These are phyloP conservation scores for Boletus semigastroideus DNA, from an alignment of 1,284 basidiomycete genomes.

Conservation along the genomic window DNA sequence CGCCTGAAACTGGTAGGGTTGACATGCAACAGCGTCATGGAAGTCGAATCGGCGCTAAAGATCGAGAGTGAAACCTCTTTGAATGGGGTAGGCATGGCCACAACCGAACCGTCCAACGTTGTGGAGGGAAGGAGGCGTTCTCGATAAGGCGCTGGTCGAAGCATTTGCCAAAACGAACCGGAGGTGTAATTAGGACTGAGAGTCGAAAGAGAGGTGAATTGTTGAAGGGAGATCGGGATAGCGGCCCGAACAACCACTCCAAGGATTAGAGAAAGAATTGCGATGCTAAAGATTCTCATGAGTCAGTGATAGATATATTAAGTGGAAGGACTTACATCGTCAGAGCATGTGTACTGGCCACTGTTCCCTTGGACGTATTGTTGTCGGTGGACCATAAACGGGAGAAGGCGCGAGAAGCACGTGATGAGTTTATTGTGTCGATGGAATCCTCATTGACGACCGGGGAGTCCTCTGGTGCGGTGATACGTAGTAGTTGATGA, in stretches of 20 bases:
- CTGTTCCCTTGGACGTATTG: slow-evolving; percentile 33
- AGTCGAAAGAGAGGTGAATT: slow-evolving; percentile 17
- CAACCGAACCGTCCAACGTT: slow-evolving; percentile 26
- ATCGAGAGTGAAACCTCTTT: slow-evolving; percentile 60
- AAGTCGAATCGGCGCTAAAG: slow-evolving; percentile 37
- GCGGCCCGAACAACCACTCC: slow-evolving; percentile 60
- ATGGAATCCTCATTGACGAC: slow-evolving; percentile 50
- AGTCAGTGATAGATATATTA: slow-evolving; percentile 7
- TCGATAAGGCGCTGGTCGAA: slow-evolving; percentile 36
- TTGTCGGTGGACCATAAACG: slow-evolving; percentile 43
- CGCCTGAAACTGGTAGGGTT: slow-evolving; percentile 24
- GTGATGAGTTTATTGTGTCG: slow-evolving; percentile 41
- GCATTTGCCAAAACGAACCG: slow-evolving; percentile 31
- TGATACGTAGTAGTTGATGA: slow-evolving; percentile 41
- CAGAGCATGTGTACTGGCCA: slow-evolving; percentile 52
- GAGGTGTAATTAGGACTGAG: slow-evolving; percentile 20
- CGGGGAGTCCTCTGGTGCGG: slow-evolving; percentile 31
- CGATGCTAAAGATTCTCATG: slow-evolving; percentile 46
- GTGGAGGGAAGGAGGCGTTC: slow-evolving; percentile 37
- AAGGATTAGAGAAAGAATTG: slow-evolving; percentile 64
- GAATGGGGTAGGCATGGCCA: slow-evolving; percentile 43
- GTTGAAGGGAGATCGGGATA: slow-evolving; percentile 41
- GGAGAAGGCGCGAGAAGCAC: slow-evolving; percentile 46
- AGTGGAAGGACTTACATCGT: slow-evolving; percentile 52
- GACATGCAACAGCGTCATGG: slow-evolving; percentile 18